These are phyloP conservation scores for Ceratobasidium sp. DNA, from an alignment of 1,284 basidiomycete genomes.

Conservation along the genomic window DNA sequence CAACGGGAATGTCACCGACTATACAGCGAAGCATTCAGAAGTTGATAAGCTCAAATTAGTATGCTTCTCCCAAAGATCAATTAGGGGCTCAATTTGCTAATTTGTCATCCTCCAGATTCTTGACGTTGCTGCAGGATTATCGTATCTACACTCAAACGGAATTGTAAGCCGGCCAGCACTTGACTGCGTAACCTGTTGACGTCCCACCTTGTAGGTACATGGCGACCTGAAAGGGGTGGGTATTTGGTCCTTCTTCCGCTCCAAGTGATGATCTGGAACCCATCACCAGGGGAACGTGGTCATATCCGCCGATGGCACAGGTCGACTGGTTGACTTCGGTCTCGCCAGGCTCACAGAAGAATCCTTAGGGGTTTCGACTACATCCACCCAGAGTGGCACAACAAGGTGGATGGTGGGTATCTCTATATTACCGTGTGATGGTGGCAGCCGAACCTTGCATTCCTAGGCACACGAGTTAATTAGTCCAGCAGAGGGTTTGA, in stretches of 20 bases:
- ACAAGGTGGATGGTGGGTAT: slow-evolving; percentile 16
- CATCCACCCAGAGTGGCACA: not conserved
- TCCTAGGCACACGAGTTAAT: slow-evolving; percentile 14
- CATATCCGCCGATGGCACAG: not conserved
- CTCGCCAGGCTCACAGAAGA: slow-evolving; percentile 10
- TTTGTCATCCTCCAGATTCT: not conserved
- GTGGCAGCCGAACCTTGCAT: not conserved
- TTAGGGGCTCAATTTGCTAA: not conserved
- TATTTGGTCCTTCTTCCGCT: not conserved
- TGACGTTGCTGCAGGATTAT: slow-evolving; percentile 7
- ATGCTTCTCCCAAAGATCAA: not conserved
- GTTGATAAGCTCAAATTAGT: not conserved
- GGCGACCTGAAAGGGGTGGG: slow-evolving; percentile 28
- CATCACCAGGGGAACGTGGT: slow-evolving; percentile 10
- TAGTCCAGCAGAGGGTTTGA: not conserved
- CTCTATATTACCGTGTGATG: too few relatives aligned
- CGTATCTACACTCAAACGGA: not conserved
- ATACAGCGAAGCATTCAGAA: not conserved
- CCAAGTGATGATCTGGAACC: not conserved
- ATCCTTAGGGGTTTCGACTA: not conserved
- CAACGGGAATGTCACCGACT: slow-evolving; percentile 7
- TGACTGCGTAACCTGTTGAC: not conserved
- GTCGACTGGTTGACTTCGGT: slow-evolving; percentile 18
- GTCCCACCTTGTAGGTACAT: not conserved
- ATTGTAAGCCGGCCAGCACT: not conserved